Evolutionary conservation across 1,284 basidiomycete species (phyloP).

Genomic region (Rhizoctonia solani): DNA sequence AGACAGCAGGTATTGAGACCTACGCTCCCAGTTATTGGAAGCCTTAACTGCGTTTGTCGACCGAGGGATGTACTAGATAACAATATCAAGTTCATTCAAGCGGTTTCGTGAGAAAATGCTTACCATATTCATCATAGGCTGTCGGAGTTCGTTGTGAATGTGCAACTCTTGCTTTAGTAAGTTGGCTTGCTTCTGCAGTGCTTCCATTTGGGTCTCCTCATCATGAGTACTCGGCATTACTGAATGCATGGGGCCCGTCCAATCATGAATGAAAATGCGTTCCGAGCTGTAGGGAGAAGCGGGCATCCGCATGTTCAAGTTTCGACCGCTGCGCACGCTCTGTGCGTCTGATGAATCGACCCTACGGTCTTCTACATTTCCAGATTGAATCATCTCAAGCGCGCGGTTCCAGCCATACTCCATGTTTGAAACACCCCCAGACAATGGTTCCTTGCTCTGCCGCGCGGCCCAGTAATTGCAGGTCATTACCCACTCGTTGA

Average conservation of each 20-base stretch:
- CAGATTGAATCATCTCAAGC: slow-evolving; percentile 51
- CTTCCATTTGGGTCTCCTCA: slow-evolving; percentile 90
- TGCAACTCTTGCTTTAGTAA: slow-evolving; percentile 79
- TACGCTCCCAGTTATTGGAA: slow-evolving; percentile 88
- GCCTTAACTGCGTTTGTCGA: slow-evolving; percentile 79
- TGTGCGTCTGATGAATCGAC: slow-evolving; percentile 60
- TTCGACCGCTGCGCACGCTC: slow-evolving; percentile 68
- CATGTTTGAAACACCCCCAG: slow-evolving; percentile 97
- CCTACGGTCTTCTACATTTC: slow-evolving; percentile 47
- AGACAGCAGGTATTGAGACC: slow-evolving; percentile 82
- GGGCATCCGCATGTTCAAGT: slow-evolving; percentile 63
- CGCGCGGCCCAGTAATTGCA: slow-evolving; percentile 99
- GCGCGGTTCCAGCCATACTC: slow-evolving; percentile 97
- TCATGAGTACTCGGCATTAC: slow-evolving; percentile 82
- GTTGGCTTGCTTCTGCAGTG: slow-evolving; percentile 77
- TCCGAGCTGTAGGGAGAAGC: slow-evolving; percentile 71
- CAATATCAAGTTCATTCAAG: slow-evolving; percentile 1
- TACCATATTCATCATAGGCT: slow-evolving; percentile 70
- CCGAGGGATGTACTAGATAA: slow-evolving; percentile 79
- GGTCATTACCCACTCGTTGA: slow-evolving; percentile 96
- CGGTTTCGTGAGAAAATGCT: slow-evolving; percentile 25
- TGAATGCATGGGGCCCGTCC: slow-evolving; percentile 87
- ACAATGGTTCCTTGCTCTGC: slow-evolving; percentile 88
- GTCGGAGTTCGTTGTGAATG: slow-evolving; percentile 80
- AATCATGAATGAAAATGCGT: slow-evolving; percentile 85